A percentile compares a stretch with the other conserved stretches of the same genome.
Conservation (phyloP, 2,329 filamentous ascomycete species). For the Blastomyces parvus region DNA sequence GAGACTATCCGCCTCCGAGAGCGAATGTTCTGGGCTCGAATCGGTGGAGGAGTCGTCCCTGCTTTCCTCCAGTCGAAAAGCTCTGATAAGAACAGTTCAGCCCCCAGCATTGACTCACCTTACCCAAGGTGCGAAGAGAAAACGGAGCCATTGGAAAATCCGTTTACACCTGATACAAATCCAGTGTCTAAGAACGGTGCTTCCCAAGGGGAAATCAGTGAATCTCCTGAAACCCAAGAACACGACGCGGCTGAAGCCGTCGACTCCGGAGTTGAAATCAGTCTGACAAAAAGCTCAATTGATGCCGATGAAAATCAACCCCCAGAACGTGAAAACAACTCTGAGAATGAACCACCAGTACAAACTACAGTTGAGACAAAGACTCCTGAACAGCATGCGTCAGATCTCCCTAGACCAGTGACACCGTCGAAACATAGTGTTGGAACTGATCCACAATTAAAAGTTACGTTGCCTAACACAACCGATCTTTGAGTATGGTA, state of each 20-base stretch:
- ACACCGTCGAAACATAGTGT: neutral
- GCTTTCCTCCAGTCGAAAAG: slow-evolving; percentile 32
- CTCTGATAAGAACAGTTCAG: slow-evolving; percentile 15
- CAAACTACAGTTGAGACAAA: neutral
- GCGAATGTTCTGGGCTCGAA: slow-evolving; percentile 92
- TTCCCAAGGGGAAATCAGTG: no score
- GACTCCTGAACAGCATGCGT: neutral
- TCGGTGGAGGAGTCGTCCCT: slow-evolving; percentile 85
- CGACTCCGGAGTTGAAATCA: neutral
- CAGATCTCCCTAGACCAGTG: neutral
- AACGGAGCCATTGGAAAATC: neutral
- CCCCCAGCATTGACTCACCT: slow-evolving; percentile 4
- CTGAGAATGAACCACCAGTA: neutral
- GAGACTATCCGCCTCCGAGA: slow-evolving; percentile 83
- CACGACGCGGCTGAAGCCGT: neutral
- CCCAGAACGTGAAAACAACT: neutral
- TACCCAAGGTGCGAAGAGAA: slow-evolving; percentile 4
- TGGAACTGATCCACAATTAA: slow-evolving; percentile 11
- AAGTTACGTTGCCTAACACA: slow-evolving; percentile 8
- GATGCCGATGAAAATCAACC: neutral
- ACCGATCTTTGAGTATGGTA: neutral
- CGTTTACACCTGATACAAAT: neutral
- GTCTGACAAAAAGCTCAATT: neutral
- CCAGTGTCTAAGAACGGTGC: neutral
- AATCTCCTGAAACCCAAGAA: neutral